Base-by-base conservation (phyloP, 495 filamentous ascomycete species). In the Pseudotulostoma volvatum region DNA sequence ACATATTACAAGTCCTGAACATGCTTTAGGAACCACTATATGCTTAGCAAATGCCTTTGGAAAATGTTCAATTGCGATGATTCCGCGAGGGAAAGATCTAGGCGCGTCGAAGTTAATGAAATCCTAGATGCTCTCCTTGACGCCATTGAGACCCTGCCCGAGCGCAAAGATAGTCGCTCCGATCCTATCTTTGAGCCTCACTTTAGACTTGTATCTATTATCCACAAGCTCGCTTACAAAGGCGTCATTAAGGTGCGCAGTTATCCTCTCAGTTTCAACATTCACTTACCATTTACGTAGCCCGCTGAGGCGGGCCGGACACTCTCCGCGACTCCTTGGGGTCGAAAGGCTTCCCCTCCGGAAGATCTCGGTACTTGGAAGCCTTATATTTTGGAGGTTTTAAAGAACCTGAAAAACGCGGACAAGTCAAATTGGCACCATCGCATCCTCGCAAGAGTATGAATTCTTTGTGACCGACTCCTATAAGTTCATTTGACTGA, bases 341-440 rank as follows among this genome's bases (percentile, higher is more conserved):
- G 71, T 34, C 57, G 59, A n/a, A 70, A 70, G 36, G 56, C 69
- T 4, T 47, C 55, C 8, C 39, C 54, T 2, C 63, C 70, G 2
- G 53, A 67, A 18, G 72, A 76, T 18, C 42, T 57, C 9, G 75
- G 76, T 21, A 67, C 68, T 11, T 97, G 88, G 81, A 75, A 82
- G 34, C 49, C 64, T 8, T 92, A 82, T 46, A 69, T 88, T 17
- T 67, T 90, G 7, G 66, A 74, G 36, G 73, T 78, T 2, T 59
- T 96, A 34, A 77, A 73, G 37, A 71, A 73, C 36, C 69, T 96
- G 37, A 79, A 83, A 42, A 74, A 72, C 34, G 84, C 83, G 16
- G 90, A 99, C 50, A 93, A 94, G 59, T 77, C 81, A 2, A 85
- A 93, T 49, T 99, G 90, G 90, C 90, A 99, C 53, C 90, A 99